Evolutionary conservation across 2,329 filamentous ascomycete species (phyloP), one percentile per base, ranked within the genome.

Genomic region (Neofusicoccum cordaticola): DNA sequence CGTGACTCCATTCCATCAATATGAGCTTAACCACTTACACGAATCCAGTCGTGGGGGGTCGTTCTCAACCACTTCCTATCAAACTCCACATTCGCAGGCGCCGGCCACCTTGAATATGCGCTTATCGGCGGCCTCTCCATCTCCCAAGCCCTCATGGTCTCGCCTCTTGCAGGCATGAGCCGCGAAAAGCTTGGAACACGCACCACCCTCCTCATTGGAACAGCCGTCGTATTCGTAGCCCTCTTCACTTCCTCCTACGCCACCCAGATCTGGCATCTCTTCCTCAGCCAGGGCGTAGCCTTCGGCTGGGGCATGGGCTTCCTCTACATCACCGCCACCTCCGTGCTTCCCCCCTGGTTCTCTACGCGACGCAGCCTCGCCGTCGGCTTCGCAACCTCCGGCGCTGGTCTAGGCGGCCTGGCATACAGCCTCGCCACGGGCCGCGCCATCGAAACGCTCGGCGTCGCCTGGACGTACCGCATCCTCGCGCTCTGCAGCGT

Each of bases 261-360:
- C 8, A 70, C 53, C 1, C 35, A 70, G 12, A 74, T 72, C 27
- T 78, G 74, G 74, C 74, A 77, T 5, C 70, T 80, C 2, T 77
- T 75, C 57, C 68, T 79, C 2, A 64, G 50, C 31, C 62, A 64
- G 35, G 77, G 77, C 0, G 62, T 75, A 2, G 66, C 73, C 4
- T 74, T 77, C 19, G 78, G 78, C 0, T 62, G 72, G 6, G 78
- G 78, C 0, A 68, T 79, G 13, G 77, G 76, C 0, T 71, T 74
- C 11, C 69, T 78, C 19, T 78, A 74, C 61, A 72, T 77, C 5
- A 73, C 75, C 1, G 71, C 71, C 31, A 70, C 73, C 7, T 70
- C 71, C 0, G 70, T 79, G 7, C 62, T 77, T 1, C 71, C 75
- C 1, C 76, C 78, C 50, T 80, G 78, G 77, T 80, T 80, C 66